Base-by-base conservation (phyloP, 163 green algal genomes). In the Coccomyxa subellipsoidea region DNA sequence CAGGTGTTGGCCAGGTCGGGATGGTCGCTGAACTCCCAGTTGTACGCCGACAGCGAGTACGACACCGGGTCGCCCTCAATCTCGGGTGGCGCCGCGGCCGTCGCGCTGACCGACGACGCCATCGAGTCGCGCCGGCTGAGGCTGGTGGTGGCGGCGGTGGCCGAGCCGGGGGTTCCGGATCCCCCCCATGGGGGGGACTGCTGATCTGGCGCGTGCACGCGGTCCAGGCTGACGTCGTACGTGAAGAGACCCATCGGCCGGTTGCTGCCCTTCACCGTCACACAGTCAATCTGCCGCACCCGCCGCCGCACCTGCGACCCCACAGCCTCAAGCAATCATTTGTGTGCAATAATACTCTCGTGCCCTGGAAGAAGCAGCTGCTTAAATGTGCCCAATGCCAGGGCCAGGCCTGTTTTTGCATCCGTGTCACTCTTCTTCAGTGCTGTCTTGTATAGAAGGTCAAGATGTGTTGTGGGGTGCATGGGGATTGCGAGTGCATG, bases 191-290 rank as follows among this genome's bases (percentile, higher is more conserved):
- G n/a, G n/a, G n/a, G n/a, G n/a, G n/a, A n/a, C n/a, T n/a, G 32
- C 10, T 15, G 70, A 38, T 40, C 66, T 21, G 76, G 54, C 10
- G 78, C 38, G 12, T 69, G 15, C 7, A 83, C 78, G 15, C 69
- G 35, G 1, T 85, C 84, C 21, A 85, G 76, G 10, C 53, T 84
- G 18, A 90, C 82, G 82, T 98, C 94, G 83, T 95, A 97, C 0
- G 94, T 97, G 90, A 90, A 98, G 27, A 98, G 85, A 1, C 90
- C 92, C 84, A 97, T 89, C 4, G 95, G 94, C 79, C 93, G 84
- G 12, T 82, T 92, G 84, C 90, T 95, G 84, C 96, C 94, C 54
- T 98, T 98, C 34, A 99, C 95, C 0, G 91, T 97, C 8, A 99
- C 95, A 71, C 88, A 91, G 88, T 99, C 96, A 31, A 99, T 93